Evolutionary conservation across 1,284 basidiomycete species (phyloP).

Genomic region (Ustilago nuda): DNA sequence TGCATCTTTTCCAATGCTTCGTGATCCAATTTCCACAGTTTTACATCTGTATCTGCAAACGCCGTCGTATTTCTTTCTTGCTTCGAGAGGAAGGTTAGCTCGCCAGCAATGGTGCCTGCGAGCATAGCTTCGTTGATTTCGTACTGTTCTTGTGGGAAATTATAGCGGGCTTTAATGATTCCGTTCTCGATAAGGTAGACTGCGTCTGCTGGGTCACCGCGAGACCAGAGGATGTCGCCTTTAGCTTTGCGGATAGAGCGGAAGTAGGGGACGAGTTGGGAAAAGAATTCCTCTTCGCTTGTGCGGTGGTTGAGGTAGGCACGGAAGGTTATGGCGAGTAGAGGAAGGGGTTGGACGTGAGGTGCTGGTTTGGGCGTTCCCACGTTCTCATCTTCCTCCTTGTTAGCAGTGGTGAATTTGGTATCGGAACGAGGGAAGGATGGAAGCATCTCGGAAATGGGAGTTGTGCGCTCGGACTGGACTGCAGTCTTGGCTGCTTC

Average conservation of each 20-base stretch:
- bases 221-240: constrained; percentile 79
- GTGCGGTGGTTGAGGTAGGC: constrained; percentile 42
- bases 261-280: constrained; percentile 78
- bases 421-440: neutral
- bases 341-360: constrained; percentile 48
- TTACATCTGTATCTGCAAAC: constrained; percentile 61
- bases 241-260: constrained; percentile 75
- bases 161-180: constrained; percentile 66
- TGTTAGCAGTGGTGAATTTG: neutral
- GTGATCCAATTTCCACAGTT: constrained; percentile 61
- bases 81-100: constrained; percentile 61
- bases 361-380: neutral
- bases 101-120: constrained; percentile 67
- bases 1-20: constrained; percentile 41
- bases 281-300: constrained; percentile 66
- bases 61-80: constrained; percentile 63
- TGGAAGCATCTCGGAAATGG: constrained; percentile 28
- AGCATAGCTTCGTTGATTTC: constrained; percentile 68
- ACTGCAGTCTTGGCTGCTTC: constrained; percentile 75
- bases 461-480: constrained; percentile 32
- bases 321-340: constrained; percentile 58
- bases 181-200: constrained; percentile 67
- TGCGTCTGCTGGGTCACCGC: constrained; percentile 78
- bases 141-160: constrained; percentile 66
- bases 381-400: neutral